Conservation (phyloP, 345 rosid species). For the Eucalyptus coolabah region DNA sequence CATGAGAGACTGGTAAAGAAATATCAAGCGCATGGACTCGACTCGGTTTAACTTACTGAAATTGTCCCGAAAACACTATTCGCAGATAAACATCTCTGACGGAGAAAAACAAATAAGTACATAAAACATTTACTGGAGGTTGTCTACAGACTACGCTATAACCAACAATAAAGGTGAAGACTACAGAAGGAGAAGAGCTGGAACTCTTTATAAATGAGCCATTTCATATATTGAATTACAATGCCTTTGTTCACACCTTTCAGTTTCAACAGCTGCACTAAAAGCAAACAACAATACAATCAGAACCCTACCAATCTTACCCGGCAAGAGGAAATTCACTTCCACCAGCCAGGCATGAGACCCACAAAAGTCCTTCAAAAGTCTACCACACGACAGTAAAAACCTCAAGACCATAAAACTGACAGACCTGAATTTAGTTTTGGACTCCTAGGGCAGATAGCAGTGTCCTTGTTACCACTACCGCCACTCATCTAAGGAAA, state of each 20-base stretch:
- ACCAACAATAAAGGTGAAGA: background rate
- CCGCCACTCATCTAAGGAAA: background rate
- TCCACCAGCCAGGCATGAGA: background rate
- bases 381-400: background rate
- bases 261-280: background rate
- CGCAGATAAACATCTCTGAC: background rate
- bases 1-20: background rate
- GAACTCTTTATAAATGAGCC: background rate
- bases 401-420: background rate
- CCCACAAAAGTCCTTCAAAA: background rate
- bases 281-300: background rate
- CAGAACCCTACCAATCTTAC: background rate
- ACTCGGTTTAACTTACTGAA: background rate
- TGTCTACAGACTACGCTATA: background rate
- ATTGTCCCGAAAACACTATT: background rate
- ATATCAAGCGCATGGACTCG: background rate
- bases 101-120: background rate
- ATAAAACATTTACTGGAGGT: background rate
- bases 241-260: background rate
- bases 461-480: background rate
- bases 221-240: background rate
- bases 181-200: background rate
- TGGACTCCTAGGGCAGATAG: background rate
- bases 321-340: background rate
- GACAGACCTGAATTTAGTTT: background rate